Evolutionary conservation across 2,329 filamentous ascomycete genomes (phyloP).

Genomic region (Elsinoe australis): DNA sequence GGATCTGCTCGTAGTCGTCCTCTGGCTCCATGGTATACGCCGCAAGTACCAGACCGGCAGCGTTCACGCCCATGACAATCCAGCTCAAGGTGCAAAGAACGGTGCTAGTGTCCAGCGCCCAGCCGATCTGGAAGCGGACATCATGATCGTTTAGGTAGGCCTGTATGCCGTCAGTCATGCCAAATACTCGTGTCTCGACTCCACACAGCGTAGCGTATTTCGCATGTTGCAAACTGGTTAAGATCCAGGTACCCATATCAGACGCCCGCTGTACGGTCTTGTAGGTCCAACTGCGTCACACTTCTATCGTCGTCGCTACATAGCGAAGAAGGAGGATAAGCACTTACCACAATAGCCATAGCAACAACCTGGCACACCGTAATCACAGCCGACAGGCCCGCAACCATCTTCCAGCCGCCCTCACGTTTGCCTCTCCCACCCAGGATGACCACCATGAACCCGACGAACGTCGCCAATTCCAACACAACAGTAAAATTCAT

Average conservation of each 20-base stretch:
- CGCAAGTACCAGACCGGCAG: conserved; percentile 54
- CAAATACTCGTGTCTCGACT: too few relatives aligned
- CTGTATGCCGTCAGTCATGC: conserved; percentile 38
- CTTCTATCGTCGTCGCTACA: too few relatives aligned
- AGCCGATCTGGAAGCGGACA: conserved; percentile 73
- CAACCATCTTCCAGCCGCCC: conserved; percentile 72
- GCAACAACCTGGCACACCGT: conserved; percentile 64
- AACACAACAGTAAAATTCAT: conserved; percentile 78
- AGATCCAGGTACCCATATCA: too few relatives aligned
- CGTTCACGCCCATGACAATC: conserved; percentile 47
- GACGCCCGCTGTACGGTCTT: too few relatives aligned
- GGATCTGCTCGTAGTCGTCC: conserved; percentile 67
- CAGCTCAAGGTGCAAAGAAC: conserved; percentile 58
- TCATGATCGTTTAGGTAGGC: conserved; percentile 78
- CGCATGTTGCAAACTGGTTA: too few relatives aligned
- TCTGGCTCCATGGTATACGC: conserved; percentile 67
- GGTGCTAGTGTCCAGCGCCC: conserved; percentile 73
- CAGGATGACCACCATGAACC: conserved; percentile 66
- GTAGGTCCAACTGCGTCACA: too few relatives aligned
- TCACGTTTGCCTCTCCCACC: conserved; percentile 76
- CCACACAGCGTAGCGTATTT: too few relatives aligned
- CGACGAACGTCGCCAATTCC: conserved; percentile 71
- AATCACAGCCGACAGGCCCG: conserved; percentile 56
- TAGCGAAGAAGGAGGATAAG: neutral
- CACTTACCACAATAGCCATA: conserved; percentile 73